Percentiles rank a stretch among this genome's conserved stretches.
These are phyloP conservation scores for Xylaria acuta DNA, from an alignment of 495 filamentous ascomycete species.

Conservation along the genomic window DNA sequence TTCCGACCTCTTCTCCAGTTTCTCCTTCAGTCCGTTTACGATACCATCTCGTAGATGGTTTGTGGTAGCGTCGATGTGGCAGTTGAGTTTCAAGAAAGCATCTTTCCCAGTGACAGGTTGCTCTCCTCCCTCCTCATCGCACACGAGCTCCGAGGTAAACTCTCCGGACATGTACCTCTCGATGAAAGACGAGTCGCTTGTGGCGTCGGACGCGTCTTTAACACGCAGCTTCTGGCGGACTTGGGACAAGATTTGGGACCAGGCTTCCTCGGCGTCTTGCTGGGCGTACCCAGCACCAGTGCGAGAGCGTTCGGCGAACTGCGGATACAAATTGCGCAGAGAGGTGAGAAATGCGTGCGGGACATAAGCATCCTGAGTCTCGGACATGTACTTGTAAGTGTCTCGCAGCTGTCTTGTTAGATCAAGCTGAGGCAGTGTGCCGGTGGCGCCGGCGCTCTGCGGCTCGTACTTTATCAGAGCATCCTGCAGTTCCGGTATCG, in stretches of 20 bases:
- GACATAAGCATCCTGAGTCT: slow-evolving; percentile 87
- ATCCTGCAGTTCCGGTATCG: slow-evolving; percentile 89
- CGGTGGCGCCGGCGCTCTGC: slow-evolving; percentile 27
- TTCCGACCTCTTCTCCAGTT: slow-evolving; percentile 87
- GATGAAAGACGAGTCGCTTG: slow-evolving; percentile 71
- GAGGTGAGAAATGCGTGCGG: slow-evolving; percentile 86
- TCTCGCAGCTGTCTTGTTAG: slow-evolving; percentile 81
- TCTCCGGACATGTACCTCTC: slow-evolving; percentile 88
- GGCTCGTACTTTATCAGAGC: slow-evolving; percentile 74
- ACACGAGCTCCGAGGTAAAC: slow-evolving; percentile 77
- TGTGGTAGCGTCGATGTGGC: slow-evolving; percentile 84
- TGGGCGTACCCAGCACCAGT: slow-evolving; percentile 86
- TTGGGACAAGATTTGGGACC: slow-evolving; percentile 93
- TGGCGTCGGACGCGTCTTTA: slow-evolving; percentile 54
- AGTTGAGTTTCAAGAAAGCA: slow-evolving; percentile 89
- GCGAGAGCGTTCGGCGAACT: slow-evolving; percentile 87
- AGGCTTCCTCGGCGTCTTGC: slow-evolving; percentile 97
- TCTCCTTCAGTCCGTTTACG: slow-evolving; percentile 77
- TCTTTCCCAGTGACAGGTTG: slow-evolving; percentile 70
- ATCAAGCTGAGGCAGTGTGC: slow-evolving; percentile 61
- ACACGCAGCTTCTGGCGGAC: slow-evolving; percentile 80
- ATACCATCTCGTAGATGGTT: slow-evolving; percentile 93
- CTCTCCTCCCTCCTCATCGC: slow-evolving; percentile 86
- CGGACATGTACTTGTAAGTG: slow-evolving; percentile 90
- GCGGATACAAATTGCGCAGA: slow-evolving; percentile 82